Evolutionary conservation across 2,329 filamentous ascomycete species (phyloP).

Genomic region (Endocalyx cinctus): DNA sequence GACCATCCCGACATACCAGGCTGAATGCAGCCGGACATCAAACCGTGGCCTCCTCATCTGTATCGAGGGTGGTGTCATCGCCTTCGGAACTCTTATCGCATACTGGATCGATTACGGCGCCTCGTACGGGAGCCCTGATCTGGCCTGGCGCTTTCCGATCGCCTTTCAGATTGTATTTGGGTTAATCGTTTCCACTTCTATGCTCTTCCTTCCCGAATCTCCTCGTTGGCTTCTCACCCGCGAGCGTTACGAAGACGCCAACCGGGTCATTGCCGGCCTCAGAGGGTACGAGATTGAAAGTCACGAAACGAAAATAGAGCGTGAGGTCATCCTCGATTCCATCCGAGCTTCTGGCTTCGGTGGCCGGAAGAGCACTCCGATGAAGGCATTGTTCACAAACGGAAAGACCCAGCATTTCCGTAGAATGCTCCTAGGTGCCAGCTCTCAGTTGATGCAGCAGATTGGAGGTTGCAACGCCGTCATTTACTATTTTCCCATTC

Average conservation of each 20-base stretch:
- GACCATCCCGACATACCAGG: conserved; percentile 43
- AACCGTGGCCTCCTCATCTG: conserved; percentile 39
- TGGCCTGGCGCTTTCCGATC: conserved; percentile 53
- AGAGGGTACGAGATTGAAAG: conserved; percentile 44
- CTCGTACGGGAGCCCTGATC: conserved; percentile 37
- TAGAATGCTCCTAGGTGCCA: conserved; percentile 56
- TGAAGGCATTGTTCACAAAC: conserved; percentile 53
- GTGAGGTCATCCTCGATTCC: conserved; percentile 58
- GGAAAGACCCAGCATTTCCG: conserved; percentile 64
- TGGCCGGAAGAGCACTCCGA: conserved; percentile 39
- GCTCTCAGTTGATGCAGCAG: conserved; percentile 59
- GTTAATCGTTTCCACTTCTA: conserved; percentile 36
- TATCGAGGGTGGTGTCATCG: conserved; percentile 41
- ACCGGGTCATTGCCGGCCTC: conserved; percentile 26
- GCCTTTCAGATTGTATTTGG: conserved; percentile 44
- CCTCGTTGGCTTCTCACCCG: conserved; percentile 45
- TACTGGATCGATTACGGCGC: conserved; percentile 50
- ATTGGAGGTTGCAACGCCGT: conserved; percentile 54
- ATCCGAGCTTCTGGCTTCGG: conserved; percentile 50
- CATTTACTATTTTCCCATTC: conserved; percentile 57
- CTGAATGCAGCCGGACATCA: conserved; percentile 39
- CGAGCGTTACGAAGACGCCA: conserved; percentile 39
- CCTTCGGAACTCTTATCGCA: conserved; percentile 38
- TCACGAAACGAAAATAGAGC: conserved; percentile 53
- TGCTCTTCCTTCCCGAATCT: conserved; percentile 42